Conservation (phyloP, 257 asterid genomes). For the Fraxinus quadrangulata region DNA sequence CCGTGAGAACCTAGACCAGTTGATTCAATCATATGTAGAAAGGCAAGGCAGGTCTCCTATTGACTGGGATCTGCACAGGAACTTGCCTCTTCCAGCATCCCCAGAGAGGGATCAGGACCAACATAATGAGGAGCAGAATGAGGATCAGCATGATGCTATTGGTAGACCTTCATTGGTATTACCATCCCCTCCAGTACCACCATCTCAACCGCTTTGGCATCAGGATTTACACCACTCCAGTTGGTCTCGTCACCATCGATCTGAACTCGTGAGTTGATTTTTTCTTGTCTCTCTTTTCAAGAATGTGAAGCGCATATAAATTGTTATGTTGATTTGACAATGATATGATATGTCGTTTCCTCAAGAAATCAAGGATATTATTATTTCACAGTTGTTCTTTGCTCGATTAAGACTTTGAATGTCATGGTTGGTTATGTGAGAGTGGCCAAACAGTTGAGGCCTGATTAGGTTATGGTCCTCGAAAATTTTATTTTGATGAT, state of each 20-base stretch:
- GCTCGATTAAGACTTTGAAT: not conserved
- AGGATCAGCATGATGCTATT: conserved; percentile 55
- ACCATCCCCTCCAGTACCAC: conserved; percentile 87
- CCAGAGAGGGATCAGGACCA: conserved; percentile 62
- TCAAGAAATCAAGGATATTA: not conserved
- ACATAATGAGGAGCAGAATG: conserved; percentile 57
- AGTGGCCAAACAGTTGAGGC: not conserved
- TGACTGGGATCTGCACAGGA: conserved; percentile 83
- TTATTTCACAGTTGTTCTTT: not conserved
- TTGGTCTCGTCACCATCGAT: conserved; percentile 90
- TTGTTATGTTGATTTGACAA: not conserved
- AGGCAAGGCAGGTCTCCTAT: conserved; percentile 76
- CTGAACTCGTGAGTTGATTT: conserved; percentile 68
- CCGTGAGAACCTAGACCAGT: conserved; percentile 87
- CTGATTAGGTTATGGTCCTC: not conserved
- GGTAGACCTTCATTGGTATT: conserved; percentile 65
- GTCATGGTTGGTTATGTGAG: not conserved
- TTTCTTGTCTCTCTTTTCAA: not conserved
- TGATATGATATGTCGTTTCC: not conserved
- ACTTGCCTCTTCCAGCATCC: conserved; percentile 74
- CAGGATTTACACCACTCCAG: conserved; percentile 75
- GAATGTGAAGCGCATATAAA: not conserved
- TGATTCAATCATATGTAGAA: conserved; percentile 82
- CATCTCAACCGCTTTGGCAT: conserved; percentile 93
- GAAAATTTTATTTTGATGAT: not conserved